Evolutionary conservation across 108 stramenopile species (phyloP).

Genomic region (Schizochytrium sp.): DNA sequence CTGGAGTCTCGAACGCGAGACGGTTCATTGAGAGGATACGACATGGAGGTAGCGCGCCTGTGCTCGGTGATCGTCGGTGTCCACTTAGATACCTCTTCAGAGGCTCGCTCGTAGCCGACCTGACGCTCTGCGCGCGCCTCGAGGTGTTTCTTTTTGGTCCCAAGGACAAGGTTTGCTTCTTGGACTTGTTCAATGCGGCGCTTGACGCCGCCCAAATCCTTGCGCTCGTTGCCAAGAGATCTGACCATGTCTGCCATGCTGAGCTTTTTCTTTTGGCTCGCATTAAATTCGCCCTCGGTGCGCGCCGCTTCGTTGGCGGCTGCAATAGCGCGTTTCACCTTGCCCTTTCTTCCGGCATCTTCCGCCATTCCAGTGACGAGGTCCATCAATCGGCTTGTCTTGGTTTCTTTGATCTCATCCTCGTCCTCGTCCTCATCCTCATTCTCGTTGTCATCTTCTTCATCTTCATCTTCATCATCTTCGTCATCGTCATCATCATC

Average conservation of each 20-base stretch:
- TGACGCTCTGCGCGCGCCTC: conserved; percentile 72
- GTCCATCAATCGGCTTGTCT: conserved; percentile 24
- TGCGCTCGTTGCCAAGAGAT: conserved; percentile 61
- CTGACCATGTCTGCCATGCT: conserved; percentile 75
- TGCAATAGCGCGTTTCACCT: neutral
- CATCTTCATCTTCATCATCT: conserved; percentile 22
- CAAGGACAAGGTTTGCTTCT: conserved; percentile 50
- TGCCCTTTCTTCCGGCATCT: neutral
- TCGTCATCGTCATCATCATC: conserved; percentile 38
- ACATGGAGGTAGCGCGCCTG: conserved; percentile 79
- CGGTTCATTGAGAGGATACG: conserved; percentile 70
- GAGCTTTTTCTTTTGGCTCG: conserved; percentile 31
- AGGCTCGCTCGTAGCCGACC: conserved; percentile 64
- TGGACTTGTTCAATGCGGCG: conserved; percentile 55
- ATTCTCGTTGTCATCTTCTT: conserved; percentile 22
- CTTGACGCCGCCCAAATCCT: conserved; percentile 67
- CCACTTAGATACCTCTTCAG: conserved; percentile 70
- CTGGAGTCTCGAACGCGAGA: conserved; percentile 31
- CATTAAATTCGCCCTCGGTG: conserved; percentile 37
- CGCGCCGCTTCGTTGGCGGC: conserved; percentile 31
- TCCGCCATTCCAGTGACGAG: conserved; percentile 20
- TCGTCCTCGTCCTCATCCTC: conserved; percentile 28
- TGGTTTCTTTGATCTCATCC: conserved; percentile 16
- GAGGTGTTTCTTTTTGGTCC: conserved; percentile 60
- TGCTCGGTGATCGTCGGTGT: conserved; percentile 66